These are phyloP conservation scores for Oryza punctata DNA, from an alignment of 176 grass and related monocot species.

Conservation along the genomic window DNA sequence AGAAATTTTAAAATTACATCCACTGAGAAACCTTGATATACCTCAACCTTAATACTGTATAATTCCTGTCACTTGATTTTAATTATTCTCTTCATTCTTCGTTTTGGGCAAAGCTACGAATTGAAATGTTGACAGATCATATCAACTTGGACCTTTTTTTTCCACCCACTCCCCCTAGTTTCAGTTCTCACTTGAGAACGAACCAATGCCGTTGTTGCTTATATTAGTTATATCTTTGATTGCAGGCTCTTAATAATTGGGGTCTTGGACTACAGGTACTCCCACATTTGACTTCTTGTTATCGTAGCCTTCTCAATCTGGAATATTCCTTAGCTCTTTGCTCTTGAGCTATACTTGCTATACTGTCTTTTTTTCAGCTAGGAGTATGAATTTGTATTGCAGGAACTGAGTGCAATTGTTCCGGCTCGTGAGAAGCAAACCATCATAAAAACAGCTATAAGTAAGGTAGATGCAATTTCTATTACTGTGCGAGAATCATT, in stretches of 20 bases:
- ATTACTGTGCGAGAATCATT: constrained; percentile 18
- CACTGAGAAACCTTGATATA: constrained; percentile 11
- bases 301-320: constrained; percentile 16
- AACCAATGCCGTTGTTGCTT: constrained; percentile 12
- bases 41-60: constrained; percentile 11
- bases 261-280: constrained; percentile 96
- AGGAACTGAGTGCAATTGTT: constrained; percentile 98
- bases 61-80: neutral
- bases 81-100: constrained; percentile 5
- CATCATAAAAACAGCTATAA: constrained; percentile 97
- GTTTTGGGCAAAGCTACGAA: constrained; percentile 10
- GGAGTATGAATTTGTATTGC: constrained; percentile 46
- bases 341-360: constrained; percentile 25
- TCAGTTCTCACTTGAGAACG: neutral
- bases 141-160: constrained; percentile 26
- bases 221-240: constrained; percentile 32
- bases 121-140: constrained; percentile 12
- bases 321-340: constrained; percentile 17
- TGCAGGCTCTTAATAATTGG: constrained; percentile 98
- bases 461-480: constrained; percentile 64
- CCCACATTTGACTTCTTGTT: constrained; percentile 27
- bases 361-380: constrained; percentile 29
- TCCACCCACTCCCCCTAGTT: neutral
- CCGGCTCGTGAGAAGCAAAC: constrained; percentile 89
- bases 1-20: neutral